Conservation (phyloP, 1,139 yeast genomes). For the Kodamaea plutei region DNA sequence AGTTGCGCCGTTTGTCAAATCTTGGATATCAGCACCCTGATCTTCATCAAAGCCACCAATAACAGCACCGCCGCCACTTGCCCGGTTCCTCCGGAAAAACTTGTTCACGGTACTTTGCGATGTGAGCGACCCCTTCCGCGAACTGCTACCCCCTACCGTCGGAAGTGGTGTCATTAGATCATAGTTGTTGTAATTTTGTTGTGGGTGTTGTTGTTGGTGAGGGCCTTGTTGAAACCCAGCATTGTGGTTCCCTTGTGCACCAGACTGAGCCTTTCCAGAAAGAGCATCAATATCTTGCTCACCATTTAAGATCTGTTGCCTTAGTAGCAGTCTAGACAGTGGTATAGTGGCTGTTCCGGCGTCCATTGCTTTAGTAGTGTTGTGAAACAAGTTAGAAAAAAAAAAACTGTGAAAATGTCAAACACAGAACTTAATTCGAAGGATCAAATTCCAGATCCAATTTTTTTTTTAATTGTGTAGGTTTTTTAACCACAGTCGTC, state of each 20-base stretch:
- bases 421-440: too few relatives aligned
- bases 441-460: too few relatives aligned
- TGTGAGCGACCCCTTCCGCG: conserved; percentile 42
- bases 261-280: conserved; percentile 13
- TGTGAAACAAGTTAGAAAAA: too few relatives aligned
- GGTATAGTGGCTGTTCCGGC: conserved; percentile 15
- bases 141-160: conserved; percentile 10
- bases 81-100: conserved; percentile 43
- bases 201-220: conserved; percentile 9
- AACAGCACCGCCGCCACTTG: conserved; percentile 16
- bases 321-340: conserved; percentile 20
- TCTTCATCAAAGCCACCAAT: conserved; percentile 48
- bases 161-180: conserved; percentile 21
- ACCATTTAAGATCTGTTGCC: conserved; percentile 33
- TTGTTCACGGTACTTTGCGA: conserved; percentile 37
- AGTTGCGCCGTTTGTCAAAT: conserved; percentile 33
- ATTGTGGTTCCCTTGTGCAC: conserved; percentile 5
- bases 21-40: conserved; percentile 44
- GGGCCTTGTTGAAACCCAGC: conserved; percentile 1
- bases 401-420: too few relatives aligned
- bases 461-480: too few relatives aligned
- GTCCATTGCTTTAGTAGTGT: too few relatives aligned
- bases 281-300: conserved; percentile 26
- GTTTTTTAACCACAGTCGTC: too few relatives aligned
- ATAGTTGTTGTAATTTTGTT: conserved; percentile 15